Conservation (phyloP, 179 eudicot species). For the Pouteria campechiana region DNA sequence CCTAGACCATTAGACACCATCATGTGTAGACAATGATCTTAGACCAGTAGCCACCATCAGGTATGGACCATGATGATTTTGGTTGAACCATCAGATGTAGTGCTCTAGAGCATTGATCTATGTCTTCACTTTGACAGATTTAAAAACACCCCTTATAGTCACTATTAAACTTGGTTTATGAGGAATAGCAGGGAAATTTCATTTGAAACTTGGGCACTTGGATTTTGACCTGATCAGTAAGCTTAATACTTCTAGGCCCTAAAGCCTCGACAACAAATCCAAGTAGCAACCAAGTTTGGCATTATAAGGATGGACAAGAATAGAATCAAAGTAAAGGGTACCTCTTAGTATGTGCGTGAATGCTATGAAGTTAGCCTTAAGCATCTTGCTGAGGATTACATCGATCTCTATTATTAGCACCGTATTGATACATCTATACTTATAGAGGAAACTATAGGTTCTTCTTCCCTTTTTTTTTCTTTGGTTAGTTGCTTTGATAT, state of each 20-base stretch:
- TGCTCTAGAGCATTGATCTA: too few relatives aligned
- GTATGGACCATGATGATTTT: too few relatives aligned
- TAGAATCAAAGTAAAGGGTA: slow-evolving; percentile 32
- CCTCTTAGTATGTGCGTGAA: slow-evolving; percentile 53
- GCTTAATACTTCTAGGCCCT: slow-evolving; percentile 51
- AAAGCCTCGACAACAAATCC: slow-evolving; percentile 58
- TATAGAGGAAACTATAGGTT: slow-evolving; percentile 63
- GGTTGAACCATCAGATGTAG: too few relatives aligned
- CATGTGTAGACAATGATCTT: too few relatives aligned
- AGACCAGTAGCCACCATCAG: too few relatives aligned
- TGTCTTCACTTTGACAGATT: too few relatives aligned
- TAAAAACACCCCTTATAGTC: too few relatives aligned
- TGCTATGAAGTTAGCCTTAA: slow-evolving; percentile 71
- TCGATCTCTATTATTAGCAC: slow-evolving; percentile 65
- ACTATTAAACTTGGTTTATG: neutral
- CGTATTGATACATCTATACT: slow-evolving; percentile 57
- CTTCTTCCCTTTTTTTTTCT: neutral
- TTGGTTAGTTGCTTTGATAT: neutral
- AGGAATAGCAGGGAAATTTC: neutral
- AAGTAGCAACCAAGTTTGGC: slow-evolving; percentile 74
- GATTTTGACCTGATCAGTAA: too few relatives aligned
- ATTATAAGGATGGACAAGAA: slow-evolving; percentile 14
- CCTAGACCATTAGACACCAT: too few relatives aligned
- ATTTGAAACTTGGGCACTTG: too few relatives aligned
- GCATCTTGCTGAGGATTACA: slow-evolving; percentile 63